Conservation (phyloP, 1,139 yeast species). For the Torulaspora globosa region DNA sequence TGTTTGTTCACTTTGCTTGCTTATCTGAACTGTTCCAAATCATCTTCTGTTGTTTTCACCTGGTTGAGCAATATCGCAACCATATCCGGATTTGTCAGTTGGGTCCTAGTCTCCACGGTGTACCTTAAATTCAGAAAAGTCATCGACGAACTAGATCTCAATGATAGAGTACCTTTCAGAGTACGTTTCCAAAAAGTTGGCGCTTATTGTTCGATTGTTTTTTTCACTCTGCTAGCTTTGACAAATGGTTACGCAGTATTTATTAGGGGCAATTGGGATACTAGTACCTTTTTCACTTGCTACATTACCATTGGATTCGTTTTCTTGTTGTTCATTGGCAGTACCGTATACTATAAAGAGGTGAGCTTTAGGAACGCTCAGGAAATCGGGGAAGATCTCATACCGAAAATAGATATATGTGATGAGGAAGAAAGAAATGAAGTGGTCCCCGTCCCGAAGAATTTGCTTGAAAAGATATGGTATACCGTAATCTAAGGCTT, state of each 20-base stretch:
- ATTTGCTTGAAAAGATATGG: conserved; percentile 17
- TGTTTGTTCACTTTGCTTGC: conserved; percentile 44
- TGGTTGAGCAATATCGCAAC: conserved; percentile 41
- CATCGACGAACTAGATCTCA: conserved; percentile 40
- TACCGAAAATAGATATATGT: conserved; percentile 18
- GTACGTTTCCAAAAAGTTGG: conserved; percentile 46
- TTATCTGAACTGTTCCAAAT: conserved; percentile 45
- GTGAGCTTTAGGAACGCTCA: conserved; percentile 41
- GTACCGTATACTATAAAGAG: conserved; percentile 36
- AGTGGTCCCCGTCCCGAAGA: conserved; percentile 14
- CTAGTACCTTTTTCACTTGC: conserved; percentile 50
- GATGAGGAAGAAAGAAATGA: conserved; percentile 18
- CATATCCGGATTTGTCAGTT: conserved; percentile 39
- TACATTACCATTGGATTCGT: conserved; percentile 54
- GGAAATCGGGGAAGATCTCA: conserved; percentile 38
- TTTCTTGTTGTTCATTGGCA: conserved; percentile 42
- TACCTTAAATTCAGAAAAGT: conserved; percentile 50
- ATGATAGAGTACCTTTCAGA: conserved; percentile 46
- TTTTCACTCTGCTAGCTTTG: conserved; percentile 43
- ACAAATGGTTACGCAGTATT: conserved; percentile 58
- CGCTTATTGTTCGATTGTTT: conserved; percentile 43
- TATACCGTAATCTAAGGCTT: background rate
- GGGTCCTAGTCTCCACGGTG: conserved; percentile 41
- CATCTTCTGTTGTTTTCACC: conserved; percentile 43
- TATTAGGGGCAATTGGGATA: conserved; percentile 40